Conservation (phyloP, 1,284 basidiomycete genomes). For the Vanrija sp. region DNA sequence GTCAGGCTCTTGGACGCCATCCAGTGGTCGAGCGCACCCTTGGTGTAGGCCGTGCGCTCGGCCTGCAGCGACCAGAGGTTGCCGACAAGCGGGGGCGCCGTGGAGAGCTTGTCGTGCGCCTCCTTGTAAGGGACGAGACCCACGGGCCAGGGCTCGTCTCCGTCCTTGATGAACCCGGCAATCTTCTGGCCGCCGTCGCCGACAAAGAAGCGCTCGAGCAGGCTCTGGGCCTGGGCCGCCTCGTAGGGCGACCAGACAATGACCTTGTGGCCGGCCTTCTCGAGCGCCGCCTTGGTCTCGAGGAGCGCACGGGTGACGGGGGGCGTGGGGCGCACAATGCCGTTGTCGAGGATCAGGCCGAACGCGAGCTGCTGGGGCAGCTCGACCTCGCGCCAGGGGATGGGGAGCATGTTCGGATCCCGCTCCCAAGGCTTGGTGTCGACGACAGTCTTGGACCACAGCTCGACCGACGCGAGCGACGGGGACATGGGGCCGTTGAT, state of each 20-base stretch:
- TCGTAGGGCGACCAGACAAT: slow-evolving; percentile 45
- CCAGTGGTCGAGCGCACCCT: slow-evolving; percentile 34
- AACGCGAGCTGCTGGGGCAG: slow-evolving; percentile 61
- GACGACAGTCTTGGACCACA: slow-evolving; percentile 56
- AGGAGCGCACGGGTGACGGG: slow-evolving; percentile 63
- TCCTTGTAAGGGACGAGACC: slow-evolving; percentile 22
- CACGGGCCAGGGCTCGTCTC: slow-evolving; percentile 32
- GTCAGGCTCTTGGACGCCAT: slow-evolving; percentile 24
- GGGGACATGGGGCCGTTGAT: slow-evolving; percentile 68
- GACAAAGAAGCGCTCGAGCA: slow-evolving; percentile 32
- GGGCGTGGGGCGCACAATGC: slow-evolving; percentile 62
- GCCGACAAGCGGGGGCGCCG: slow-evolving; percentile 22
- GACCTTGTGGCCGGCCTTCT: slow-evolving; percentile 61
- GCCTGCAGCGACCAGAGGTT: slow-evolving; percentile 33
- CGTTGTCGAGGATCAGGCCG: slow-evolving; percentile 57
- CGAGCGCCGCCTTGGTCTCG: slow-evolving; percentile 57
- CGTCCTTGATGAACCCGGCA: slow-evolving; percentile 18
- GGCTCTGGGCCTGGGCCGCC: slow-evolving; percentile 11
- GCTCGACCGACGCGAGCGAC: slow-evolving; percentile 58
- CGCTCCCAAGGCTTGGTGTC: slow-evolving; percentile 60
- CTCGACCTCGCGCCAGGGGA: slow-evolving; percentile 62
- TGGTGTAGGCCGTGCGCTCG: slow-evolving; percentile 27
- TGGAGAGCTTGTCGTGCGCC: slow-evolving; percentile 13
- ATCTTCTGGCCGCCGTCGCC: slow-evolving; percentile 43
- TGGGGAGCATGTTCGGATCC: slow-evolving; percentile 62